These are phyloP conservation scores for Cocos nucifera DNA, from an alignment of 176 grass and related monocot genomes.

Conservation along the genomic window DNA sequence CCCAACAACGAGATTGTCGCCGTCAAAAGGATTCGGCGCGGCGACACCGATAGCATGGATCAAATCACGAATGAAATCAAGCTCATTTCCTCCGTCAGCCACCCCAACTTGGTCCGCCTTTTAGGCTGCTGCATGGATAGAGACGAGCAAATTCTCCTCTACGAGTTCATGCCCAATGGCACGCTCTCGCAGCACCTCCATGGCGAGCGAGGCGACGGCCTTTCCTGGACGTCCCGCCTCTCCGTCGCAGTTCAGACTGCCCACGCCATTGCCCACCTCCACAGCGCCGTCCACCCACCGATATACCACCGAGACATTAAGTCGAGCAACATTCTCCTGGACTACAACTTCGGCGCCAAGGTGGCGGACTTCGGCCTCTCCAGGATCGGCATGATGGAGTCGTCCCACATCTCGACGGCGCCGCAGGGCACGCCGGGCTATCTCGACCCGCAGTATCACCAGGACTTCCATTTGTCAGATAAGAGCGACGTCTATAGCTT, in stretches of 20 bases:
- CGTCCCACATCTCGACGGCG: slow-evolving; percentile 68
- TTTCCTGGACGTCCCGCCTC: slow-evolving; percentile 50
- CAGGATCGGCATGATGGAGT: slow-evolving; percentile 23
- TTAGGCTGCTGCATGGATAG: slow-evolving; percentile 83
- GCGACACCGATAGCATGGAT: slow-evolving; percentile 5
- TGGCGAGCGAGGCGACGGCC: background rate
- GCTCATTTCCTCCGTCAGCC: slow-evolving; percentile 73
- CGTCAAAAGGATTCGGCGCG: slow-evolving; percentile 67
- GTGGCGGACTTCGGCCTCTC: slow-evolving; percentile 93
- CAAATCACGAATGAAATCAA: slow-evolving; percentile 68
- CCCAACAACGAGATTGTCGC: slow-evolving; percentile 38
- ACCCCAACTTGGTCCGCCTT: slow-evolving; percentile 74
- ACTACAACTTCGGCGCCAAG: slow-evolving; percentile 43
- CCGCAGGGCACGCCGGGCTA: slow-evolving; percentile 97
- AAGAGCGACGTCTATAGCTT: slow-evolving; percentile 99
- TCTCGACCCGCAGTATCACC: slow-evolving; percentile 88
- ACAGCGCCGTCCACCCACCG: slow-evolving; percentile 44
- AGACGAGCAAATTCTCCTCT: slow-evolving; percentile 85
- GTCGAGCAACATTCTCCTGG: slow-evolving; percentile 86
- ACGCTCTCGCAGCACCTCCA: slow-evolving; percentile 63
- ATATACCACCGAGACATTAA: slow-evolving; percentile 96
- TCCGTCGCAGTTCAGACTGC: slow-evolving; percentile 54
- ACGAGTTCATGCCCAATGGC: slow-evolving; percentile 87
- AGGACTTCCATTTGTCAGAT: slow-evolving; percentile 84
- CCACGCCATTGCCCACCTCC: slow-evolving; percentile 56